Conservation (phyloP, 2,329 filamentous ascomycete genomes). For the Ceratocystis smalleyi region DNA sequence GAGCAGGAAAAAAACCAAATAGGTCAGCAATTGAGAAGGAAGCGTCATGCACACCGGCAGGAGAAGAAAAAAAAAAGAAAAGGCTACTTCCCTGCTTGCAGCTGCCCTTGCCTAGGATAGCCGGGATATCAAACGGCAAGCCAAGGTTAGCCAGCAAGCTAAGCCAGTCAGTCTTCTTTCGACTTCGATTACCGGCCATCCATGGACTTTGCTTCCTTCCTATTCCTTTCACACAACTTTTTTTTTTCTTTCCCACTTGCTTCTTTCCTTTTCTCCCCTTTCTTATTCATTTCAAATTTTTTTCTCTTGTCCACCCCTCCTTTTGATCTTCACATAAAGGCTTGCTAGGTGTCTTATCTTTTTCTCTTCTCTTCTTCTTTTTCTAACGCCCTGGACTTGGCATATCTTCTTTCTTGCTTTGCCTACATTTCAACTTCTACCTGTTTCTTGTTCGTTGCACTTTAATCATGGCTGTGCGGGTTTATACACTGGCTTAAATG, state of each 20-base stretch:
- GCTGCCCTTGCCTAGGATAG: background rate
- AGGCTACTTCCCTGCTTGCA: background rate
- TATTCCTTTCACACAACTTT: background rate
- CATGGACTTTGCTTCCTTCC: background rate
- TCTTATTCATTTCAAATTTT: background rate
- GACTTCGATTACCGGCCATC: constrained; percentile 1
- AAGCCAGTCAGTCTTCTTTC: background rate
- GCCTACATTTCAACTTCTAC: background rate
- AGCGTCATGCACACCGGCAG: background rate
- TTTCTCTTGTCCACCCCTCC: background rate
- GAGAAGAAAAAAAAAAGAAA: background rate
- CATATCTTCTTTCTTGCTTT: constrained; percentile 2
- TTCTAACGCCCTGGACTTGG: constrained; percentile 1
- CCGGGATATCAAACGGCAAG: background rate
- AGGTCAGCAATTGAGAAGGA: background rate
- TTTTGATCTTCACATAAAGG: background rate
- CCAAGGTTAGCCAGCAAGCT: background rate
- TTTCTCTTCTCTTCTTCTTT: background rate
- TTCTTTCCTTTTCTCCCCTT: background rate
- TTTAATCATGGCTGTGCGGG: background rate
- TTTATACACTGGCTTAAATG: constrained; percentile 4
- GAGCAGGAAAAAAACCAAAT: background rate
- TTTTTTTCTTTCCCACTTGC: background rate
- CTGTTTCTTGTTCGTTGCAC: background rate
- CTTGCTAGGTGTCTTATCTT: background rate